Base-by-base conservation (phyloP, 768 basidiomycete genomes). In the Suillus subaureus region DNA sequence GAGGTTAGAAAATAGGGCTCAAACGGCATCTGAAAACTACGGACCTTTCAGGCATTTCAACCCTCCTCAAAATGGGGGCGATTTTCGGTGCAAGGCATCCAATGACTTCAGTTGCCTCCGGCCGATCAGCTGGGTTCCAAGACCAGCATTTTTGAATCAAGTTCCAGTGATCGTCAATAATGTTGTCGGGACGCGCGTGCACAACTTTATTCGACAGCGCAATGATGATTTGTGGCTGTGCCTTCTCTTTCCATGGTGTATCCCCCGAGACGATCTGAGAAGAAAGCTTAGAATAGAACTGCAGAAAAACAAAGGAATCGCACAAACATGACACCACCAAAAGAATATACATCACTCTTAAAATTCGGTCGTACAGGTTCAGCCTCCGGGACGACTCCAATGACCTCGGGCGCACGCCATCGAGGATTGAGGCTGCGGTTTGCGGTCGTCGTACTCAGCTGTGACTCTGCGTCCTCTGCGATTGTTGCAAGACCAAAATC, bases 401-500 rank as follows among this genome's bases (percentile, higher is more conserved):
- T 67, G 13, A 64, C 21, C 33, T 77, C 69, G 1, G 81, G 71
- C 40, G 82, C 83, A 23, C 81, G 78, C 81, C 82, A 83, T 2
- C 81, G 77, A 37, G 80, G 74, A 31, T 80, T 77, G 8, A 82
- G 79, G 6, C 40, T 4, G 15, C 76, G 77, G 35, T 80, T 73
- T 23, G 60, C 62, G 2, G 79, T 79, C 23, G 74, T 73, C 15
- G 35, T 31, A 52, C 5, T 1, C 37, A 63, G 74, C 47, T 69
- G 70, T 18, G 71, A 57, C 26, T 74, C 70, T 49, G 75, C 69
- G 3, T 81, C 78, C 21, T 71, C 72, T 18, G 78, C 71, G 51
- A 82, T 75, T 39, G 68, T 79, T n/a, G 81, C 82, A 7, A 83
- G 69, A 1, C 83, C 83, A 42, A 85, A 84, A 61, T 84, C 83